Percentiles rank a stretch among this genome's conserved stretches.
phyloP scores from a whole-genome alignment of 768 basidiomycete genomes.

The Vararia minispora region DNA sequence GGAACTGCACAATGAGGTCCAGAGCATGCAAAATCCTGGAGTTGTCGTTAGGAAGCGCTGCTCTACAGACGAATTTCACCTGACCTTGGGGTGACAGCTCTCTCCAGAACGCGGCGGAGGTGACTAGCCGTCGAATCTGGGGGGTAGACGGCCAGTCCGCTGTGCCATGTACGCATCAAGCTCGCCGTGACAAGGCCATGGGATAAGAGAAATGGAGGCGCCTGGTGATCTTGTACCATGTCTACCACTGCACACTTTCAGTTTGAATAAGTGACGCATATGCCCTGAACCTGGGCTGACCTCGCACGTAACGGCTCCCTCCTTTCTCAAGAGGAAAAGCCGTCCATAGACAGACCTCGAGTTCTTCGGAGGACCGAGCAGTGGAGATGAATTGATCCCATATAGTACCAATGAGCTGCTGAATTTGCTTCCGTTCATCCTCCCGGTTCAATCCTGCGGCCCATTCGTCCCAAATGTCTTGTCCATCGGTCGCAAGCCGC shows the following conservation, averaged over 20 bases:
- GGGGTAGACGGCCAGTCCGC: slow-evolving; percentile 5
- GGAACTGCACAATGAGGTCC: slow-evolving; percentile 27
- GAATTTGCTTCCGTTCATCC: slow-evolving; percentile 21
- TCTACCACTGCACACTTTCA: slow-evolving; percentile 9
- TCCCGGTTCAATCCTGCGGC: slow-evolving; percentile 18
- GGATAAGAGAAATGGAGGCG: slow-evolving; percentile 5
- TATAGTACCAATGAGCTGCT: slow-evolving; percentile 22
- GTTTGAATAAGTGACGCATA: not conserved
- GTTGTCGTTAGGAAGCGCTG: not conserved
- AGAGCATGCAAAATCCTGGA: slow-evolving; percentile 33
- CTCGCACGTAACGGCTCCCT: slow-evolving; percentile 11
- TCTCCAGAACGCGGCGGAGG: slow-evolving; percentile 22
- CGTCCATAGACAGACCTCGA: slow-evolving; percentile 40
- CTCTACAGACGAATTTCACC: not conserved
- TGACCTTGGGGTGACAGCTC: slow-evolving; percentile 36
- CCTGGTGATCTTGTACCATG: slow-evolving; percentile 7
- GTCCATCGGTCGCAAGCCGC: not conserved
- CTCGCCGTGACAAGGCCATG: slow-evolving; percentile 10
- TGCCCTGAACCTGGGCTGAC: slow-evolving; percentile 11
- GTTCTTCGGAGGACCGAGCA: slow-evolving; percentile 27
- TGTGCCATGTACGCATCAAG: slow-evolving; percentile 9
- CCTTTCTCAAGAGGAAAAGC: slow-evolving; percentile 26
- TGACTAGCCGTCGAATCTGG: slow-evolving; percentile 2
- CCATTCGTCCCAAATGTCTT: slow-evolving; percentile 36
- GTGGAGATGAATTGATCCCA: slow-evolving; percentile 35